Conservation (phyloP, 2,329 filamentous ascomycete genomes). For the Ploettnerulaceae sp. region DNA sequence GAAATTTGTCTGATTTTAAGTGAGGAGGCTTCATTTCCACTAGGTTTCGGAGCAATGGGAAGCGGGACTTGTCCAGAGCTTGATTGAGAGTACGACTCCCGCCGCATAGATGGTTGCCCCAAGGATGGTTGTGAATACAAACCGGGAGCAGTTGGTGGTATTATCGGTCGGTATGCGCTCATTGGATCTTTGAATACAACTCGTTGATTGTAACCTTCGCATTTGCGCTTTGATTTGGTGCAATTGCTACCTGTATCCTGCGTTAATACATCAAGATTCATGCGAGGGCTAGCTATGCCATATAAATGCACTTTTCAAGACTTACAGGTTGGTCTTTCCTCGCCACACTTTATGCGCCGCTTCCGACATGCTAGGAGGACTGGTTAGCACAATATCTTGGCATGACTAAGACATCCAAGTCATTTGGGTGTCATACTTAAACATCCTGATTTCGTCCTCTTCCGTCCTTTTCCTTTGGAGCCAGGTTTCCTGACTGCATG, state of each 20-base stretch:
- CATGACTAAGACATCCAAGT: neutral
- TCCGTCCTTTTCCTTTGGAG: conserved; percentile 26
- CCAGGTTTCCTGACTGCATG: conserved; percentile 23
- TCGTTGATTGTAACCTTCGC: conserved; percentile 78
- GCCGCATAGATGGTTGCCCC: conserved; percentile 11
- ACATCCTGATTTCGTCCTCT: conserved; percentile 70
- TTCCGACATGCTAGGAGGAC: conserved; percentile 71
- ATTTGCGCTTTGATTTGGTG: conserved; percentile 77
- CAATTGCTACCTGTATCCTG: conserved; percentile 65
- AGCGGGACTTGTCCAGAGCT: conserved; percentile 11
- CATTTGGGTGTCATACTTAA: conserved; percentile 69
- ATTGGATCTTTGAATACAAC: conserved; percentile 75
- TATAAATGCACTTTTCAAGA: neutral
- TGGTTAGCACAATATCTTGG: neutral
- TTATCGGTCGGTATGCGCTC: conserved; percentile 45
- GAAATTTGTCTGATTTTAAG: neutral
- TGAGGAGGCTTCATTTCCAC: neutral
- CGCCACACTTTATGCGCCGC: conserved; percentile 94
- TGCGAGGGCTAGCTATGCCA: neutral
- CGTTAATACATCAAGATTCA: neutral
- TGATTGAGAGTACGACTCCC: conserved; percentile 11
- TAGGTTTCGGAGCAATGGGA: conserved; percentile 14
- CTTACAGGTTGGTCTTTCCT: conserved; percentile 62
- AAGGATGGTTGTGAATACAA: conserved; percentile 13
- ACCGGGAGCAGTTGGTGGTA: conserved; percentile 35